phyloP scores from a whole-genome alignment of 176 grass and related monocot species.

The Hyparrhenia diplandra region DNA sequence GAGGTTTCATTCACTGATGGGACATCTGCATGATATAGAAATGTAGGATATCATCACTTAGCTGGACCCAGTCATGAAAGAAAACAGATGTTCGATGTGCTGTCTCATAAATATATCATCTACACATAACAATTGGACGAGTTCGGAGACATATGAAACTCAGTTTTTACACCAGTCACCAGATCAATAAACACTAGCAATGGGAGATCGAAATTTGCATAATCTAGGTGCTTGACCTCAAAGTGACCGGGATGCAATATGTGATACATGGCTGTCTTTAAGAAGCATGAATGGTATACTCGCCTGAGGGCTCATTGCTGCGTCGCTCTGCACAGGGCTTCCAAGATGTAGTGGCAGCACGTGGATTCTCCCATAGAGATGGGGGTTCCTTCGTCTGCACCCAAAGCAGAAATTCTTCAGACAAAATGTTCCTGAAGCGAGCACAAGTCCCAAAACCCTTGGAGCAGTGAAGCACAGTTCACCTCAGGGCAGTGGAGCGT shows the following conservation, averaged over 20 bases:
- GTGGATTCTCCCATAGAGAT: slow-evolving; percentile 80
- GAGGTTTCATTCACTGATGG: slow-evolving; percentile 59
- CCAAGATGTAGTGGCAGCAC: slow-evolving; percentile 63
- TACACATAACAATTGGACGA: not conserved
- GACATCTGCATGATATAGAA: slow-evolving; percentile 47
- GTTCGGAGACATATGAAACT: not conserved
- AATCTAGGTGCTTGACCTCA: not conserved
- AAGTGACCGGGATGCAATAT: not conserved
- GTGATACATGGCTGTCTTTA: not conserved
- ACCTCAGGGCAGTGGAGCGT: slow-evolving; percentile 63
- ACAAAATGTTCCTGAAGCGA: not conserved
- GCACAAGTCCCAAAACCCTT: not conserved
- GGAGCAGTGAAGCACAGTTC: slow-evolving; percentile 12
- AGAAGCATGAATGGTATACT: not conserved
- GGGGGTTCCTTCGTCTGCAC: slow-evolving; percentile 51
- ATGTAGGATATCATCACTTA: not conserved
- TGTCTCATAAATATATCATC: not conserved
- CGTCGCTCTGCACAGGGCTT: slow-evolving; percentile 67
- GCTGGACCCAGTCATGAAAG: not conserved
- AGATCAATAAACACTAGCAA: not conserved
- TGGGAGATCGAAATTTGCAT: not conserved
- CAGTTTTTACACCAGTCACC: not conserved
- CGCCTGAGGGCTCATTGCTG: slow-evolving; percentile 55
- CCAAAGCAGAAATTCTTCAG: slow-evolving; percentile 13
- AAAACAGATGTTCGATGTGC: not conserved